Conservation (phyloP, 31 red algal species). For the Endocladia muricata region DNA sequence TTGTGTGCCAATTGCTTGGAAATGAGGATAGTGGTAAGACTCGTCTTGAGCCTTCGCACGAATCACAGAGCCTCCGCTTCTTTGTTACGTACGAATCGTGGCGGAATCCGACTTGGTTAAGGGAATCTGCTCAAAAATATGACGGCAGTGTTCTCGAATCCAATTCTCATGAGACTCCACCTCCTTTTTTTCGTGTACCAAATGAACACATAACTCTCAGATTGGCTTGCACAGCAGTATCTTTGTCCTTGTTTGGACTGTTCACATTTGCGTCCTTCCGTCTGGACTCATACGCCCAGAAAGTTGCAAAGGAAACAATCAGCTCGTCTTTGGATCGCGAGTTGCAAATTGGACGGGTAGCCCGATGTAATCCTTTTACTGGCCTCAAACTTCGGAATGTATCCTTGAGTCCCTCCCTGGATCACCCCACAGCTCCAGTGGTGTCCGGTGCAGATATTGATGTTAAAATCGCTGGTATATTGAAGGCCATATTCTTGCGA, state of each 20-base stretch:
- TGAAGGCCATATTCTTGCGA: constrained; percentile 4
- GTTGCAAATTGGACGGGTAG: constrained; percentile 25
- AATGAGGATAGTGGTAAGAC: no score
- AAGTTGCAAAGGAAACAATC: neutral
- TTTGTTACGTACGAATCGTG: constrained; percentile 31
- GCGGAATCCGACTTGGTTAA: constrained; percentile 43
- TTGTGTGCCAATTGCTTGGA: no score
- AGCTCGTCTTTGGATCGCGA: constrained; percentile 4
- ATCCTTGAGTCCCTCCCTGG: neutral
- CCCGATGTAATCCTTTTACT: constrained; percentile 49
- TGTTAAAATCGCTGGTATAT: constrained; percentile 15
- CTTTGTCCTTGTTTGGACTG: neutral
- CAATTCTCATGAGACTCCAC: neutral
- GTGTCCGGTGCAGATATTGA: constrained; percentile 30
- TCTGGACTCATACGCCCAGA: constrained; percentile 15
- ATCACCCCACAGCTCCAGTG: constrained; percentile 21
- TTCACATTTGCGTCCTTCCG: constrained; percentile 26
- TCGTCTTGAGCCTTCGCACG: no score
- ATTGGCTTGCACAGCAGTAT: neutral
- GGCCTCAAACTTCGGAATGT: constrained; percentile 43
- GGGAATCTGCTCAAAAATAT: no score
- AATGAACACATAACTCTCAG: neutral
- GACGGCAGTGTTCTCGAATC: no score
- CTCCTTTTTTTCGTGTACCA: constrained; percentile 13
- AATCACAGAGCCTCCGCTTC: no score